Evolutionary conservation across 495 filamentous ascomycete genomes (phyloP).

Genomic region (Aspergillus leporis): DNA sequence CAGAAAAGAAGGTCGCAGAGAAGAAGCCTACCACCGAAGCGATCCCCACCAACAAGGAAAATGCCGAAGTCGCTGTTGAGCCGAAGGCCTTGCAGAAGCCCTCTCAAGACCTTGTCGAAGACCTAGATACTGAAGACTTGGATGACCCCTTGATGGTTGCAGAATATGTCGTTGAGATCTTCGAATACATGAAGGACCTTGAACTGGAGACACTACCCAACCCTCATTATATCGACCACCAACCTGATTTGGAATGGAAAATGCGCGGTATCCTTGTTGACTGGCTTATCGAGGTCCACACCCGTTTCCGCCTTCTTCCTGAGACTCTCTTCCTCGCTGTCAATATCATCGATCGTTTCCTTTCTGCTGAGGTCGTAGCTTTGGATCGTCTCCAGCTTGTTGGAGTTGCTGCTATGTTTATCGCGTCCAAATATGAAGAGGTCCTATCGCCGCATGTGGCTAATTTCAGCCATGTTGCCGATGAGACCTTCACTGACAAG

Average conservation of each 20-base stretch:
- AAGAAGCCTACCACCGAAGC: constrained; percentile 23
- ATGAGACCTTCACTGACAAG: constrained; percentile 93
- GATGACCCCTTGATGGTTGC: constrained; percentile 97
- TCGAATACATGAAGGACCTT: constrained; percentile 89
- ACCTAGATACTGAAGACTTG: constrained; percentile 82
- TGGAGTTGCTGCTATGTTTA: constrained; percentile 97
- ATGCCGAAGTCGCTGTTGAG: constrained; percentile 34
- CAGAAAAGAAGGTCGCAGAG: constrained; percentile 14
- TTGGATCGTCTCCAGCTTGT: constrained; percentile 94
- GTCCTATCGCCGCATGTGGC: constrained; percentile 93
- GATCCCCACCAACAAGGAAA: constrained; percentile 12
- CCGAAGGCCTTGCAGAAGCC: constrained; percentile 33
- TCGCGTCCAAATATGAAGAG: constrained; percentile 98
- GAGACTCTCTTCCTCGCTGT: constrained; percentile 96
- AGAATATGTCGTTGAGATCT: constrained; percentile 96
- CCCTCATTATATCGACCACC: constrained; percentile 89
- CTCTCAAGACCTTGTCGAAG: constrained; percentile 50
- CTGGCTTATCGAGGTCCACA: constrained; percentile 98
- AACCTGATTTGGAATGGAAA: constrained; percentile 95
- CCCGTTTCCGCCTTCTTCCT: constrained; percentile 93
- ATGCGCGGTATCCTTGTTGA: constrained; percentile 97
- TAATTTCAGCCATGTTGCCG: constrained; percentile 95
- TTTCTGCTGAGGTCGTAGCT: constrained; percentile 89
- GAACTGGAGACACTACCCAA: constrained; percentile 85
- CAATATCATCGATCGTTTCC: constrained; percentile 98